Evolutionary conservation across 441 rosid species (phyloP), one percentile per base, ranked within the genome.

Genomic region (Arabidopsis lyrata): DNA sequence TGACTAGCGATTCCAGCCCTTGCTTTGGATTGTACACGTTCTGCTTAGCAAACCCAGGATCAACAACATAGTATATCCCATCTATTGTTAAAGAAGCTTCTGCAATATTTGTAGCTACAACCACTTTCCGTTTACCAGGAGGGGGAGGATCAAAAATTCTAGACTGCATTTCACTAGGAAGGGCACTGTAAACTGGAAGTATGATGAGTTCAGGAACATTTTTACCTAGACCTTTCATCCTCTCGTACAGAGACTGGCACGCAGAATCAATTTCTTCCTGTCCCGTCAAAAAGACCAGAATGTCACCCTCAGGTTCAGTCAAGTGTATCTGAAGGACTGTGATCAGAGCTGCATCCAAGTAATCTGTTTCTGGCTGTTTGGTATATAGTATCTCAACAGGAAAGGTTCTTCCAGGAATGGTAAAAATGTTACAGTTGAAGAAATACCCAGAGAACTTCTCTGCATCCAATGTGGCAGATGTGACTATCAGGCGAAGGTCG

Each of bases 231-330:
- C 89, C 88, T 80, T 89, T 90, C 93, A 89, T 92, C 66, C 96
- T 83, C 74, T 88, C 96, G 72, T 88, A 88, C 42, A 92, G 87
- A 74, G 90, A 90, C 63, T 87, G 90, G 61, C 96, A 90, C 1
- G 98, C 96, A 83, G 88, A 87, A 81, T 93, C 97, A 54, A 93
- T 90, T 81, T 93, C 98, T 83, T 90, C 98, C 81, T 90, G 97
- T 59, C 97, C 97, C 18, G 97, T 93, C 87, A 93, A 80, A 74
- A 93, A 93, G 70, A 93, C 78, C 20, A 93, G 90, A 55, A 91
- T 14, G 72, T 91, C 97, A 9, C 95, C 95, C 81, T 88, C 92
- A 1, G 97, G 97, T 78, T 90, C 93, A 38, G 97, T 87, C 86
- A 93, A 82, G 82, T 89, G 98, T 64, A 93, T 93, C 72, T 90